Evolutionary conservation across 2,329 filamentous ascomycete genomes (phyloP).

Genomic region (Fusarium udum): DNA sequence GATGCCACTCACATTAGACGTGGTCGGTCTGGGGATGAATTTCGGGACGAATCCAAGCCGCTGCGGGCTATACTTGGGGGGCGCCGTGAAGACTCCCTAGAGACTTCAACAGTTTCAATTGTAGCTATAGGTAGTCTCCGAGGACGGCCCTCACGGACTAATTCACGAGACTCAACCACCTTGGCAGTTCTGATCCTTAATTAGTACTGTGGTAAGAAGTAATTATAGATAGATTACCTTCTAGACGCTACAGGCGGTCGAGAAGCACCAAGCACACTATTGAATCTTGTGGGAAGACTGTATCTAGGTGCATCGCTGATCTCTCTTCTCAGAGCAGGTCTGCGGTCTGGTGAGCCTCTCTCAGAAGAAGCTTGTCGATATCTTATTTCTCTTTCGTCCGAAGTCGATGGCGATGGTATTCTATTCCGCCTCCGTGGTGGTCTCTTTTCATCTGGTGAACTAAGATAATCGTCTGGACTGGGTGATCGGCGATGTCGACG

Average conservation of each 20-base stretch:
- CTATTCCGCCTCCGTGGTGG: constrained; percentile 35
- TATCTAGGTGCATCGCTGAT: constrained; percentile 45
- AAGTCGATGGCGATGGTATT: constrained; percentile 33
- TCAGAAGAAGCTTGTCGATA: constrained; percentile 43
- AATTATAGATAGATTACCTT: constrained; percentile 37
- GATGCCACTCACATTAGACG: constrained; percentile 38
- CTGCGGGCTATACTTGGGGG: constrained; percentile 43
- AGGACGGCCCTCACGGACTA: constrained; percentile 37
- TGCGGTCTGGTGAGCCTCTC: constrained; percentile 42
- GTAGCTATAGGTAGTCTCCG: constrained; percentile 22
- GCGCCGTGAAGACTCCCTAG: constrained; percentile 41
- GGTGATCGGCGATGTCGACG: constrained; percentile 24
- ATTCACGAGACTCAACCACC: constrained; percentile 38
- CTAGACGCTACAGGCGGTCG: constrained; percentile 48
- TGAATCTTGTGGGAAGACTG: constrained; percentile 37
- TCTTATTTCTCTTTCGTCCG: constrained; percentile 41
- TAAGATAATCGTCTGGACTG: constrained; percentile 43
- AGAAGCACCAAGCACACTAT: constrained; percentile 48
- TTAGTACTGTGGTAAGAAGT: constrained; percentile 11
- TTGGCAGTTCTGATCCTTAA: constrained; percentile 30
- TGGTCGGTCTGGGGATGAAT: constrained; percentile 42
- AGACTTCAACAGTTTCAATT: constrained; percentile 33
- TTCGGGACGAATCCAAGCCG: constrained; percentile 42
- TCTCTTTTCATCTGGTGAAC: constrained; percentile 40
- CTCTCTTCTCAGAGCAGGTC: constrained; percentile 43